A percentile compares a stretch with the other conserved stretches of the same genome.
Evolutionary conservation across 2,329 filamentous ascomycete species (phyloP).

Genomic region (Celoporthe dispersa): DNA sequence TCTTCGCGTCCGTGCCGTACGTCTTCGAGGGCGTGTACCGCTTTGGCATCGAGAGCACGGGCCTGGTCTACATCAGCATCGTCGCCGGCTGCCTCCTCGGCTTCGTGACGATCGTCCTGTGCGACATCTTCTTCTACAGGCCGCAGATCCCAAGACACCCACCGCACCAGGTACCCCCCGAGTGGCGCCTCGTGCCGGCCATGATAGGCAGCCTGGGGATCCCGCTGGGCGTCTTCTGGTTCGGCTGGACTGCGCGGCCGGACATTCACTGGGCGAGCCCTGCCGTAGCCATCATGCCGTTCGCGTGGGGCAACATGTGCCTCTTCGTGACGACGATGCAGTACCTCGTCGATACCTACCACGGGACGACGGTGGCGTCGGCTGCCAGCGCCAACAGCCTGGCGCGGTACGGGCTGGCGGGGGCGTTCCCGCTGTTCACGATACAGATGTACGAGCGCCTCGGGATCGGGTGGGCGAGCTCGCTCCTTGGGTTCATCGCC

Average conservation of each 20-base stretch:
- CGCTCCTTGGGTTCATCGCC: constrained; percentile 52
- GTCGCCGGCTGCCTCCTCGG: constrained; percentile 51
- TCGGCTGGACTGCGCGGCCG: constrained; percentile 57
- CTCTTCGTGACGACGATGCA: constrained; percentile 59
- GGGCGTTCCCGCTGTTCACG: constrained; percentile 64
- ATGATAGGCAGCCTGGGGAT: constrained; percentile 61
- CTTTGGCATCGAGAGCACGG: constrained; percentile 48
- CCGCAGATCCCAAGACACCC: constrained; percentile 40
- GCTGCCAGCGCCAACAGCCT: constrained; percentile 64
- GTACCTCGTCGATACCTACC: constrained; percentile 62
- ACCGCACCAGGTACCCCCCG: constrained; percentile 49
- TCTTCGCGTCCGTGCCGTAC: constrained; percentile 57
- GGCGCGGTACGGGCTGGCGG: constrained; percentile 58
- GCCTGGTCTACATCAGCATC: constrained; percentile 51
- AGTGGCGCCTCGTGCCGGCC: constrained; percentile 61
- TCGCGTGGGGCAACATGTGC: constrained; percentile 64
- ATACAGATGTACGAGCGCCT: constrained; percentile 56
- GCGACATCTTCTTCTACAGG: constrained; percentile 48
- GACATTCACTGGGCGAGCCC: constrained; percentile 56
- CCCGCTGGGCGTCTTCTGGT: constrained; percentile 62
- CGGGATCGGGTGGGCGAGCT: constrained; percentile 52
- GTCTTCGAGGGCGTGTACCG: constrained; percentile 50
- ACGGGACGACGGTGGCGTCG: constrained; percentile 58
- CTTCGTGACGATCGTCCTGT: constrained; percentile 45
- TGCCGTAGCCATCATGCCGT: constrained; percentile 56